Evolutionary conservation across 1,139 yeast species (phyloP).

Genomic region (Kluyveromyces sp.): DNA sequence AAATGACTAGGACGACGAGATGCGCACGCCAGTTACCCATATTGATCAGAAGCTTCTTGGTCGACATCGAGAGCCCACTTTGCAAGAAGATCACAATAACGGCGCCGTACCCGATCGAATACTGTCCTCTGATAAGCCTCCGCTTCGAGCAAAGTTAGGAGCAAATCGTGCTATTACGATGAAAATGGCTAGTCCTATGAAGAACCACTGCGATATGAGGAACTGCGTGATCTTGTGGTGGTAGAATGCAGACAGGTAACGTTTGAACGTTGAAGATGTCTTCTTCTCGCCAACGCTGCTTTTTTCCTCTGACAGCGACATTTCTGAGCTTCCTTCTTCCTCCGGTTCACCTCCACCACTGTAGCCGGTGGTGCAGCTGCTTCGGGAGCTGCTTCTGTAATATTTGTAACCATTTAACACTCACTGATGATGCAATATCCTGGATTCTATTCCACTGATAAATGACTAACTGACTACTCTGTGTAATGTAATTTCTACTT

Average conservation of each 20-base stretch:
- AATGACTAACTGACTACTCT: no score
- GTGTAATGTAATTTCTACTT: no score
- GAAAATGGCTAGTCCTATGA: slow-evolving; percentile 59
- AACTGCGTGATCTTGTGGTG: slow-evolving; percentile 4
- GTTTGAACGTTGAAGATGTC: not conserved
- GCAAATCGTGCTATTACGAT: slow-evolving; percentile 69
- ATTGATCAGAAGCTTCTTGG: slow-evolving; percentile 51
- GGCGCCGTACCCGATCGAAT: slow-evolving; percentile 75
- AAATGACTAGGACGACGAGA: slow-evolving; percentile 54
- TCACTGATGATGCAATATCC: no score
- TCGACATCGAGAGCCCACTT: slow-evolving; percentile 70
- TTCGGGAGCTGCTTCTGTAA: no score
- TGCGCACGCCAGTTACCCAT: slow-evolving; percentile 78
- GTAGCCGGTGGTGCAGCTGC: no score
- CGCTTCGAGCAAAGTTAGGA: slow-evolving; percentile 77
- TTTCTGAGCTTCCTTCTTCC: not conserved
- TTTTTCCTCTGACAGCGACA: not conserved
- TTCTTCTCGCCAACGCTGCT: not conserved
- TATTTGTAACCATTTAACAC: no score
- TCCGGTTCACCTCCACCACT: no score
- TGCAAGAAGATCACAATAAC: slow-evolving; percentile 78
- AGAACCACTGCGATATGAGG: slow-evolving; percentile 54
- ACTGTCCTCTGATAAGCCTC: slow-evolving; percentile 65
- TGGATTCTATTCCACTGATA: no score
- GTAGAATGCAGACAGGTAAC: not conserved